Percentiles rank a stretch among this genome's conserved stretches.
phyloP scores from a whole-genome alignment of 495 filamentous ascomycete genomes.

The Peziza echinospora region DNA sequence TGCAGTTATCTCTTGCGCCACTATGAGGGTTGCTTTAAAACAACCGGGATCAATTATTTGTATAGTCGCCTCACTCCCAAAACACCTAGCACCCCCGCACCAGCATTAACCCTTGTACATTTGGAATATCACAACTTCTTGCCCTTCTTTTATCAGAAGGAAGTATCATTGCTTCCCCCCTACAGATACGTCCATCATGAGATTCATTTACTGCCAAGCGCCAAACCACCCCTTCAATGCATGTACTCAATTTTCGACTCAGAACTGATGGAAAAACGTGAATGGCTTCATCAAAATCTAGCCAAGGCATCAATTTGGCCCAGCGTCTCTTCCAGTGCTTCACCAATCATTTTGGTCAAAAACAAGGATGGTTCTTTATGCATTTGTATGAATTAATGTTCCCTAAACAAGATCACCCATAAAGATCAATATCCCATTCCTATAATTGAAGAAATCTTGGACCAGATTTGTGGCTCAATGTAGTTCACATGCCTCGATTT shows the following conservation, averaged over 20 bases:
- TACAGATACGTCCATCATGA: constrained; percentile 3
- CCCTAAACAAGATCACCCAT: constrained; percentile 8
- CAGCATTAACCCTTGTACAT: not conserved
- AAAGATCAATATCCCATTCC: constrained; percentile 10
- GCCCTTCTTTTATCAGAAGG: too few relatives aligned
- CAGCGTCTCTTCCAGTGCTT: not conserved
- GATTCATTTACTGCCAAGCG: not conserved
- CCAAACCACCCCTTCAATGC: not conserved
- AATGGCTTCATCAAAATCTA: constrained; percentile 2
- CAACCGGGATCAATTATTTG: too few relatives aligned
- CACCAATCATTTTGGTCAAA: constrained; percentile 2
- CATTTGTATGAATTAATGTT: constrained; percentile 5
- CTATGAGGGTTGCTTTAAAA: too few relatives aligned
- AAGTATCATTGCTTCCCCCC: too few relatives aligned
- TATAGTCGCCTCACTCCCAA: too few relatives aligned
- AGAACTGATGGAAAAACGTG: not conserved
- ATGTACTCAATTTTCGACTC: not conserved
- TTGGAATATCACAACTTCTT: not conserved
- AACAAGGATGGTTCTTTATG: constrained; percentile 1
- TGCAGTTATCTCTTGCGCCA: too few relatives aligned
- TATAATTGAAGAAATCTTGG: not conserved
- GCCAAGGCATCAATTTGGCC: constrained; percentile 3
- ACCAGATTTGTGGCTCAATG: not conserved
- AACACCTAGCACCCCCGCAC: too few relatives aligned
- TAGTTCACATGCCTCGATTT: constrained; percentile 5